Evolutionary conservation across 768 basidiomycete genomes (phyloP).

Genomic region (Dioszegia crocea): DNA sequence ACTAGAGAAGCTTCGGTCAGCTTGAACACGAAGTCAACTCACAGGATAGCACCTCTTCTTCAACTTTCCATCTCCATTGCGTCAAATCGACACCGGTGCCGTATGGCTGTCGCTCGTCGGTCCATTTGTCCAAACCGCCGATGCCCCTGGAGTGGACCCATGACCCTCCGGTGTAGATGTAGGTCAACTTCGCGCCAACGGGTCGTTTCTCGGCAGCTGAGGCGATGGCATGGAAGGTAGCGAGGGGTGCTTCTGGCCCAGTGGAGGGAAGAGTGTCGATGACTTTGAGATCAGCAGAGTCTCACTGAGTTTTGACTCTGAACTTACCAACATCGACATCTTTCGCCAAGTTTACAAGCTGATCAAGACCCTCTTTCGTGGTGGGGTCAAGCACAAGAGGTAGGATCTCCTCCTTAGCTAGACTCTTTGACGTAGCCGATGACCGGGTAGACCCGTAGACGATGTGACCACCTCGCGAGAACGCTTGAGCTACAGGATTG

Average conservation of each 20-base stretch:
- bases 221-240: conserved; percentile 18
- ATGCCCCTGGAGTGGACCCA: conserved; percentile 52
- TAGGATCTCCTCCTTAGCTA: conserved; percentile 54
- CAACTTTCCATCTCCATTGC: conserved; percentile 22
- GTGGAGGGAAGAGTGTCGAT: conserved; percentile 40
- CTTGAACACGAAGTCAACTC: background rate
- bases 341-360: conserved; percentile 19
- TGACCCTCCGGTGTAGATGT: conserved; percentile 55
- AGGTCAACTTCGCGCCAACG: conserved; percentile 51
- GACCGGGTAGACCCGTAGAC: conserved; percentile 56
- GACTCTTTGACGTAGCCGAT: conserved; percentile 43
- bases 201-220: conserved; percentile 26
- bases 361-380: conserved; percentile 15
- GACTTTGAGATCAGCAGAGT: conserved; percentile 16
- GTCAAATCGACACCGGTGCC: conserved; percentile 16
- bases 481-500: conserved; percentile 53
- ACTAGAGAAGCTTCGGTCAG: conserved; percentile 35
- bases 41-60: conserved; percentile 25
- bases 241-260: conserved; percentile 34
- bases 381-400: conserved; percentile 45
- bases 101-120: conserved; percentile 29
- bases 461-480: conserved; percentile 54
- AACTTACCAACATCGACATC: conserved; percentile 31
- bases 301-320: background rate
- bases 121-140: conserved; percentile 45